Percentiles rank a stretch among this genome's conserved stretches.
Evolutionary conservation across 2,329 filamentous ascomycete species (phyloP).

Genomic region (Purpureocillium lavendulum): DNA sequence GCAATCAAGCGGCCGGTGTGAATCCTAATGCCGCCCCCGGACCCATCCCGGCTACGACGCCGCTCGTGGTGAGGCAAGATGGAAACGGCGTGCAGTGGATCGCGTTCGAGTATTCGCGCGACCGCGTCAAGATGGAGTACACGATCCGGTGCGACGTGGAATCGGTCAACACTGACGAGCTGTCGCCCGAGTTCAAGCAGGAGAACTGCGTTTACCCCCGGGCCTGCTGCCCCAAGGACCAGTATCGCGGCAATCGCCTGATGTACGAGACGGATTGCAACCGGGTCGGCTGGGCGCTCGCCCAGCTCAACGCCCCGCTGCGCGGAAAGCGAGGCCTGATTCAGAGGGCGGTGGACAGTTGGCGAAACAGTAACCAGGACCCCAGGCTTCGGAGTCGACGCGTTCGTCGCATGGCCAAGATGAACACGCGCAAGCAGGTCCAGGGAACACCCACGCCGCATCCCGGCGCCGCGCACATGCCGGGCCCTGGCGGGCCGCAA

Average conservation of each 20-base stretch:
- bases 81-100: slow-evolving; percentile 98
- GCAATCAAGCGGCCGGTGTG: slow-evolving; percentile 39
- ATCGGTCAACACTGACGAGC: slow-evolving; percentile 82
- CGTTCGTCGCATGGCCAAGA: slow-evolving; percentile 92
- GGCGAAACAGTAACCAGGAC: slow-evolving; percentile 98
- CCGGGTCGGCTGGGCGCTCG: slow-evolving; percentile 97
- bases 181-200: slow-evolving; percentile 85
- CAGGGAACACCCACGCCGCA: slow-evolving; percentile 49
- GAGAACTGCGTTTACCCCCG: slow-evolving; percentile 98
- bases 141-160: slow-evolving; percentile 97
- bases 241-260: slow-evolving; percentile 90
- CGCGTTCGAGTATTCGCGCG: slow-evolving; percentile 93
- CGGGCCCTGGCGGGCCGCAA: slow-evolving; percentile 56
- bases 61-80: slow-evolving; percentile 87
- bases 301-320: slow-evolving; percentile 83
- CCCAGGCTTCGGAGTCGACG: slow-evolving; percentile 81
- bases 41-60: slow-evolving; percentile 93
- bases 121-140: slow-evolving; percentile 98
- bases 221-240: slow-evolving; percentile 89
- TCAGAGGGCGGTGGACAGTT: slow-evolving; percentile 94
- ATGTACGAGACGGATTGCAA: slow-evolving; percentile 99
- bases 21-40: slow-evolving; percentile 91
- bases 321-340: slow-evolving; percentile 93
- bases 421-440: slow-evolving; percentile 75
- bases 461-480: slow-evolving; percentile 52